Evolutionary conservation across 2,329 filamentous ascomycete species (phyloP), one percentile per base, ranked within the genome.

Genomic region (Exophiala lecanii-corni): DNA sequence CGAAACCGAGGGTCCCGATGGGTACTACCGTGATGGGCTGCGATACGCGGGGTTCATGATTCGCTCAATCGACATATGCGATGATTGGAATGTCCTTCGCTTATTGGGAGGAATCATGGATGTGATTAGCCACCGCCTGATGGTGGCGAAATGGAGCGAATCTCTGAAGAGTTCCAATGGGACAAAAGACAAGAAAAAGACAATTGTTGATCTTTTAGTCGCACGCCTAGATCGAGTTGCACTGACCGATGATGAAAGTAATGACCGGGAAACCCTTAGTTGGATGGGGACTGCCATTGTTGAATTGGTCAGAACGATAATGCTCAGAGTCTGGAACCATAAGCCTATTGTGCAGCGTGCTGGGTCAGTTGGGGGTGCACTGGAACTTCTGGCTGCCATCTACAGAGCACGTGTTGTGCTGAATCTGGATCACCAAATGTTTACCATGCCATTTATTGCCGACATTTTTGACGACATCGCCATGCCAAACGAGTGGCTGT

Each of bases 241-340:
- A 7, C 33, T 52, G n/a, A 35, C 26, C 9, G 16, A 30, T 7
- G 15, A 28, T 16, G 43, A 44, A 5, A 20, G 36, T 7, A 41
- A 39, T 9, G 36, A 41, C 4, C 7, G 23, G 7, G 23, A 26
- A 6, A 7, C 23, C 7, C 23, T 26, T 26, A 52, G 47, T 30
- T 47, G 50, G 47, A 41, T 50, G 7, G 46, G 43, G 19, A 43
- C 43, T 2, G 43, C 36, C 13, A 35, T 41, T 15, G 21, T 57
- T 12, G 52, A 57, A 35, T 41, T 57, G 16, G 43, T 51, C 21
- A 44, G 47, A 30, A 74, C 82, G 0, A 74, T 92, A 1, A 76
- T 95, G 57, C 66, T 94, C 33, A 79, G 81, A 42, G 80, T 86
- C 49, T 96, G 89, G 89, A 77, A 91, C 57, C 86, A 87, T 0